phyloP scores from a whole-genome alignment of 164 flowering plant genomes.

The Saururus chinensis region DNA sequence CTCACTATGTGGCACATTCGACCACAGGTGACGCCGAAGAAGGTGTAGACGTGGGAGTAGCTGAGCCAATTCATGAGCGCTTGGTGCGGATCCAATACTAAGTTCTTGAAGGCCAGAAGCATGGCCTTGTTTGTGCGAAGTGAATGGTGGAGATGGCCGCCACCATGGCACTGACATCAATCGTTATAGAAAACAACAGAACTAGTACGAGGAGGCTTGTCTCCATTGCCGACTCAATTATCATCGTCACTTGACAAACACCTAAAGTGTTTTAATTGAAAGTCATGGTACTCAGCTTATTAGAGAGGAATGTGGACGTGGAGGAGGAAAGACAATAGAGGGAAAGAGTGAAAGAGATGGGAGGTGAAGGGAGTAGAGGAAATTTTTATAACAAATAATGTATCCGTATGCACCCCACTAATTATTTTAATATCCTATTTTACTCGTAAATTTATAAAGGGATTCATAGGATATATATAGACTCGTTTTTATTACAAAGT shows the following conservation, averaged over 20 bases:
- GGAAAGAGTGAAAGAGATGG: too few species aligned
- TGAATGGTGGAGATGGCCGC: slow-evolving; percentile 16
- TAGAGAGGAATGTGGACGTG: too few species aligned
- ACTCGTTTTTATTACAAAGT: too few species aligned
- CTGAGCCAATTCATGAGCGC: slow-evolving; percentile 30
- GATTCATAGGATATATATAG: too few species aligned
- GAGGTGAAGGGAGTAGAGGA: too few species aligned
- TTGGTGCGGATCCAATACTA: slow-evolving; percentile 22
- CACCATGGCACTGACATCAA: neutral
- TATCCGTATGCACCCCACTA: too few species aligned
- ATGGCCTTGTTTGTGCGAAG: slow-evolving; percentile 30
- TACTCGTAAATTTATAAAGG: too few species aligned
- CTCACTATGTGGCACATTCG: slow-evolving; percentile 6
- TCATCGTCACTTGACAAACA: too few species aligned
- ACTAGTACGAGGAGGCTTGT: neutral
- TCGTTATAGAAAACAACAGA: neutral
- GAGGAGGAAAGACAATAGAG: too few species aligned
- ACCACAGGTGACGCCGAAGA: slow-evolving; percentile 20
- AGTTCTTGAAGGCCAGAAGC: slow-evolving; percentile 32
- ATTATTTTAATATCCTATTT: too few species aligned
- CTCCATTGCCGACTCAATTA: neutral
- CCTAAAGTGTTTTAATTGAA: too few species aligned
- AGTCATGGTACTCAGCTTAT: too few species aligned
- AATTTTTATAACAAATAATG: neutral
- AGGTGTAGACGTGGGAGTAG: slow-evolving; percentile 13